These are phyloP conservation scores for Phaseolus coccineus DNA, from an alignment of 331 rosid species.

Conservation along the genomic window DNA sequence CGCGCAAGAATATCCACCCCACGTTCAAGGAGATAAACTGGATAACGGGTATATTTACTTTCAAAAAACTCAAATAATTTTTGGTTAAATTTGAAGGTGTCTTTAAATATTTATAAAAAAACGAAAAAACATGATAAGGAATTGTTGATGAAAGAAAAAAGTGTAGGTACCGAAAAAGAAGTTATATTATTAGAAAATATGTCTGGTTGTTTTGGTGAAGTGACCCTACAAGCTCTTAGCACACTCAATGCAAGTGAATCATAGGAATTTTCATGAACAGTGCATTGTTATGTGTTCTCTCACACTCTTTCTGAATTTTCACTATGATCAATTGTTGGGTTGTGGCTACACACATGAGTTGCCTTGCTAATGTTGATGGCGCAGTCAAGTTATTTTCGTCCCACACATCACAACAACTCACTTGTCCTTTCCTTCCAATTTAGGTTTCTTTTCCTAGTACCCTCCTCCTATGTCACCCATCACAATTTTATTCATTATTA, in stretches of 20 bases:
- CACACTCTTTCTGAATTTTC: not conserved
- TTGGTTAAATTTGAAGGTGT: not conserved
- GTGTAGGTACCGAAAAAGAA: not conserved
- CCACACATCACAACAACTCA: not conserved
- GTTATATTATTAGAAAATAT: not conserved
- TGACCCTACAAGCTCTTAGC: conserved; percentile 8
- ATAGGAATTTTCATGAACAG: not conserved
- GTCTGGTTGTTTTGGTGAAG: not conserved
- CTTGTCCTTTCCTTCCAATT: conserved; percentile 44
- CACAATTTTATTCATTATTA: not conserved
- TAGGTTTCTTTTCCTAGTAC: conserved; percentile 11
- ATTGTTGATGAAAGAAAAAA: not conserved
- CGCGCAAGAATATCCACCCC: not conserved
- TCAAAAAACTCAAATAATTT: not conserved
- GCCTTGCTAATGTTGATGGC: conserved; percentile 18
- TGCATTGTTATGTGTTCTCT: not conserved
- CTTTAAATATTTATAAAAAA: not conserved
- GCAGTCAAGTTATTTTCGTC: conserved; percentile 23
- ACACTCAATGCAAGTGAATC: not conserved
- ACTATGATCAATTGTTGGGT: conserved; percentile 15
- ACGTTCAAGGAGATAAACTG: not conserved
- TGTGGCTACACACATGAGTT: conserved; percentile 28
- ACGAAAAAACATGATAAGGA: not conserved
- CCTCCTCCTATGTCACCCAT: conserved; percentile 12
- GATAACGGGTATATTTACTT: not conserved